phyloP scores from a whole-genome alignment of 345 rosid species.

The Cochlearia excelsa region DNA sequence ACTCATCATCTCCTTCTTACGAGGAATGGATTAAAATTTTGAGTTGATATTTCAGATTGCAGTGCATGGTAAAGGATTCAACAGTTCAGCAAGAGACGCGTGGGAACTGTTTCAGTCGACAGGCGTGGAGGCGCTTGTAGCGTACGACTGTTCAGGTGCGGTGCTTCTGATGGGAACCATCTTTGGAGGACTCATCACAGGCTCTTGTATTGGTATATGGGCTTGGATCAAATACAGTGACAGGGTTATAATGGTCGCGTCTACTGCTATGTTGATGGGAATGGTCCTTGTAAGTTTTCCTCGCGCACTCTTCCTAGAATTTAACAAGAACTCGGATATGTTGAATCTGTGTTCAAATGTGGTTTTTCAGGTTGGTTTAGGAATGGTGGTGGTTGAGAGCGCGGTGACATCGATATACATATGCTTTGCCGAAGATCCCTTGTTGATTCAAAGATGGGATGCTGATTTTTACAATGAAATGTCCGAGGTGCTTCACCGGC shows the following conservation, averaged over 20 bases:
- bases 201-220: slow-evolving; percentile 87
- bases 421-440: slow-evolving; percentile 89
- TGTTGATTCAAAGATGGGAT: slow-evolving; percentile 74
- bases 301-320: not conserved
- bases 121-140: slow-evolving; percentile 95
- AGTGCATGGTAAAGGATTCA: slow-evolving; percentile 89
- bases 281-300: slow-evolving; percentile 76
- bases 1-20: not conserved
- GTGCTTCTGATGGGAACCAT: slow-evolving; percentile 85
- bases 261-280: slow-evolving; percentile 95
- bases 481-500: slow-evolving; percentile 80
- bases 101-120: slow-evolving; percentile 98
- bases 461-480: slow-evolving; percentile 61
- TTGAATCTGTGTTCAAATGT: not conserved
- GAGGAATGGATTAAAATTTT: not conserved
- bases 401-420: slow-evolving; percentile 89
- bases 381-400: slow-evolving; percentile 91
- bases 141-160: slow-evolving; percentile 95
- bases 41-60: slow-evolving; percentile 55
- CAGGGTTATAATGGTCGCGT: slow-evolving; percentile 73
- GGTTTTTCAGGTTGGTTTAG: slow-evolving; percentile 69
- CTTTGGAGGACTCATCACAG: slow-evolving; percentile 86
- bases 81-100: slow-evolving; percentile 92
- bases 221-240: slow-evolving; percentile 65
- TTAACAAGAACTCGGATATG: not conserved